Evolutionary conservation across 2,329 filamentous ascomycete species (phyloP).

Genomic region (Fusarium heterosporum): DNA sequence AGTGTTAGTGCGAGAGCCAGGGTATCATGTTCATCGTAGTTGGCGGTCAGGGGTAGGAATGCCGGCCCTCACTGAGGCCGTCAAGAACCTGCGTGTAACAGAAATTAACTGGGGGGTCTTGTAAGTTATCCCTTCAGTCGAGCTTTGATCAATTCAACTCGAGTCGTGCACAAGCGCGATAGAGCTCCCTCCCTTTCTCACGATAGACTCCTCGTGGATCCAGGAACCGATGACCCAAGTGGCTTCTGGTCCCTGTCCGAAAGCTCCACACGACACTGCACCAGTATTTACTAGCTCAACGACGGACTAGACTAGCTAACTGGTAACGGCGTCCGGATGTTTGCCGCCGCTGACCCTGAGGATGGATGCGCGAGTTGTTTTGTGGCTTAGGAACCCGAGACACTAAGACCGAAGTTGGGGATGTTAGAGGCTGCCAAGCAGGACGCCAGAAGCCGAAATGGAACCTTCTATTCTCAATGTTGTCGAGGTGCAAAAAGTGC

Average conservation of each 20-base stretch:
- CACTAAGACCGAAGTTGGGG: conserved; percentile 32
- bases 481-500: background rate
- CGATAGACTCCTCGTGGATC: conserved; percentile 3
- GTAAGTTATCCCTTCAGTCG: background rate
- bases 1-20: conserved; percentile 31
- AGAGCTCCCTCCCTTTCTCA: background rate
- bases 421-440: conserved; percentile 10
- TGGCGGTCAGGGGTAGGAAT: conserved; percentile 32
- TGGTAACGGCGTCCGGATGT: conserved; percentile 25
- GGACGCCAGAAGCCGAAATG: conserved; percentile 36
- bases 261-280: conserved; percentile 22
- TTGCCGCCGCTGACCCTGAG: conserved; percentile 32
- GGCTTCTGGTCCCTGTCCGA: conserved; percentile 21
- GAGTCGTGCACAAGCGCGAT: conserved; percentile 5
- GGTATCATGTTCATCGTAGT: conserved; percentile 22
- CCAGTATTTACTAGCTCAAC: conserved; percentile 12
- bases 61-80: conserved; percentile 10
- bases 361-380: conserved; percentile 24
- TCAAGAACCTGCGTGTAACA: conserved; percentile 28
- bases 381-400: conserved; percentile 29
- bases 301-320: conserved; percentile 1
- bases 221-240: conserved; percentile 14
- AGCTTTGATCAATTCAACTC: conserved; percentile 6
- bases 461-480: conserved; percentile 36
- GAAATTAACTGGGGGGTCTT: conserved; percentile 6